phyloP scores from a whole-genome alignment of 2,329 filamentous ascomycete genomes.

The Pseudogymnoascus sp. region DNA sequence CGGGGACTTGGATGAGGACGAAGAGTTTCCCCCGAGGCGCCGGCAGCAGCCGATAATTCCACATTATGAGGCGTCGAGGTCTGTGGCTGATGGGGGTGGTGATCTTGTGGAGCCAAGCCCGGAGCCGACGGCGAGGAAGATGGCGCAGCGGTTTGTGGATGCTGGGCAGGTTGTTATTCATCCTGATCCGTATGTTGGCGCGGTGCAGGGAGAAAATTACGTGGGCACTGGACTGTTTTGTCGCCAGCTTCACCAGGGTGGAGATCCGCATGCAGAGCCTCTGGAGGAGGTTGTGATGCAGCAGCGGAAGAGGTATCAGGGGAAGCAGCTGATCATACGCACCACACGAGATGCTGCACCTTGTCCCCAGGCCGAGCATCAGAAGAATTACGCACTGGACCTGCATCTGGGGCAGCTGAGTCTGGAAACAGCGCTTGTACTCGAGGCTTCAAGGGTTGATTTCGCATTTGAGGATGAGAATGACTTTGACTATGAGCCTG shows the following conservation, averaged over 20 bases:
- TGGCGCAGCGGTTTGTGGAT: constrained; percentile 32
- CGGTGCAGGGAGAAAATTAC: constrained; percentile 49
- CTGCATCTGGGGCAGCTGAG: background rate
- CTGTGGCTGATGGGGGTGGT: background rate
- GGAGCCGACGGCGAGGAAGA: constrained; percentile 20
- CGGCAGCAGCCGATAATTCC: constrained; percentile 42
- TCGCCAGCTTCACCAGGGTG: constrained; percentile 40
- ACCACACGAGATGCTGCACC: background rate
- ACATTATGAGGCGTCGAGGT: constrained; percentile 29
- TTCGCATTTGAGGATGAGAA: background rate
- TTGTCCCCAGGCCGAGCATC: background rate
- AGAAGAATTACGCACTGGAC: background rate
- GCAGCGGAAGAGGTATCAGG: background rate
- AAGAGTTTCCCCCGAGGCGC: constrained; percentile 28
- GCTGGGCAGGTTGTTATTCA: constrained; percentile 36
- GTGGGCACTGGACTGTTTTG: constrained; percentile 38
- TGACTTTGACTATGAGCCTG: background rate
- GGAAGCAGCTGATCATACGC: background rate
- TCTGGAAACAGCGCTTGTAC: background rate
- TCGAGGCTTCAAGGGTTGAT: background rate
- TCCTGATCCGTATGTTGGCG: constrained; percentile 43
- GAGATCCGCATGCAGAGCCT: constrained; percentile 24
- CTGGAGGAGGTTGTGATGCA: background rate
- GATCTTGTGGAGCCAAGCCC: background rate
- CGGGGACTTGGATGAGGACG: constrained; percentile 33